Base-by-base conservation (phyloP, 2,329 filamentous ascomycete species). In the Colletotrichum sp. region DNA sequence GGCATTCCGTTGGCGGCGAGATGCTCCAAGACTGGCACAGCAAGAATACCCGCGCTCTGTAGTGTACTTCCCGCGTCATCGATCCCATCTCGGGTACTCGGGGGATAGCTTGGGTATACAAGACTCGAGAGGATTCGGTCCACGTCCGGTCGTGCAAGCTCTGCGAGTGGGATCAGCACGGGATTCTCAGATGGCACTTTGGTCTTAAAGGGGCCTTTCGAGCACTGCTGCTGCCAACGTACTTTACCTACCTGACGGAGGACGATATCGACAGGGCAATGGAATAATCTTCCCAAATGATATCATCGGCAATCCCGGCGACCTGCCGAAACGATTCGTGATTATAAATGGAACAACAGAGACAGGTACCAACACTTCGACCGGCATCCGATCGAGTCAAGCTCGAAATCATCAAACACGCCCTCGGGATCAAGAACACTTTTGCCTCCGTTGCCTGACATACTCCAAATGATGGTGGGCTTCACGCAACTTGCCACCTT, bases 281-380 rank as follows among this genome's bases (percentile, higher is more conserved):
- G 24, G 34, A 30, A 12, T 61, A 0, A 61, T 26, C 56, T 34
- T 14, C 13, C 8, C 56, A 28, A 61, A 30, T 61, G 28, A 28
- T 26, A 16, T 21, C 24, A 61, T n/a, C 56, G 16, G 2, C 3
- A 61, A 16, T 30, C 56, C 14, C 56, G 56, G 24, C 56, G 56
- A 28, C 56, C 14, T 28, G 28, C 26, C 56, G 28, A 61, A 26
- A 14, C 56, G 16, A 61, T 32, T 26, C 56, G 56, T 13, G 56
- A 1, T 32, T 0, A 28, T 0, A 1, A 36, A 13, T 61, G 56
- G 16, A 0, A 30, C 56, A 0, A 14, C 0, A 61, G 0, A 32
- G 26, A 28, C 28, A 7, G 34, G 13, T 36, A 36, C 34, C 34
- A 36, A 36, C 0, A 10, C 24, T 28, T 61, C 16, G 56, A 2